Base-by-base conservation (phyloP, 2,329 filamentous ascomycete genomes). In the Xylaria sp. region DNA sequence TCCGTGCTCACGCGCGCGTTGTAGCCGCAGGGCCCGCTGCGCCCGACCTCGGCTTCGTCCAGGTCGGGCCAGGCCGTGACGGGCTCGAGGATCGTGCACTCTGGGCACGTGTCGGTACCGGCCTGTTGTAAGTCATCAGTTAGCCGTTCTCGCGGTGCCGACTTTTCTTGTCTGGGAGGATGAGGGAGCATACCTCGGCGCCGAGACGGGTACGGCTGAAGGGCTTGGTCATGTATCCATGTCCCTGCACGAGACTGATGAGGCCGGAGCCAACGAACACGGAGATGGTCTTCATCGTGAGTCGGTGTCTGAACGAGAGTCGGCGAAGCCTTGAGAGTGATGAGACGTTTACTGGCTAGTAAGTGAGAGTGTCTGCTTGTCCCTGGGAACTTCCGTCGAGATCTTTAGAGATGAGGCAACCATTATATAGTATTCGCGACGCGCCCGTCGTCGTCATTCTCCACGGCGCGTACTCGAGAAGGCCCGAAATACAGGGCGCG, bases 41-140 rank as follows among this genome's bases (percentile, higher is more conserved):
- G 72, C 17, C 75, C 76, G 1, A 82, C 77, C 2, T 66, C 63
- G 0, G 79, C 78, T 0, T 61, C 66, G 18, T 76, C 69, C 4
- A 82, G 68, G 43, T 79, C 70, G 0, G 80, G 80, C 78, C 78
- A 82, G 1, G 78, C 67, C 0, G 61, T 55, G 2, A 83, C 79
- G 0, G 80, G 80, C 54, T 83, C 80, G 1, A 80, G 74, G 50
- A 83, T 82, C 6, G 78, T 75, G 58, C 79, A 83, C 63, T 82
- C 80, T 0, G 80, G 80, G 59, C 79, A 83, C 0, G 77, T 75
- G 56, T 82, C 79, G 3, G 73, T 66, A 0, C 76, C 76, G 22
- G 75, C 70, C 78, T 80, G 52, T 8, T 18, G 21, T 20, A 11
- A 39, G 19, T 41, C 24, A 45, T 7, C n/a, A 24, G 19, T 61